A percentile compares a stretch with the other conserved stretches of the same genome.
Evolutionary conservation across 2,329 filamentous ascomycete genomes (phyloP).

Genomic region (Botrytis hyacinthi): DNA sequence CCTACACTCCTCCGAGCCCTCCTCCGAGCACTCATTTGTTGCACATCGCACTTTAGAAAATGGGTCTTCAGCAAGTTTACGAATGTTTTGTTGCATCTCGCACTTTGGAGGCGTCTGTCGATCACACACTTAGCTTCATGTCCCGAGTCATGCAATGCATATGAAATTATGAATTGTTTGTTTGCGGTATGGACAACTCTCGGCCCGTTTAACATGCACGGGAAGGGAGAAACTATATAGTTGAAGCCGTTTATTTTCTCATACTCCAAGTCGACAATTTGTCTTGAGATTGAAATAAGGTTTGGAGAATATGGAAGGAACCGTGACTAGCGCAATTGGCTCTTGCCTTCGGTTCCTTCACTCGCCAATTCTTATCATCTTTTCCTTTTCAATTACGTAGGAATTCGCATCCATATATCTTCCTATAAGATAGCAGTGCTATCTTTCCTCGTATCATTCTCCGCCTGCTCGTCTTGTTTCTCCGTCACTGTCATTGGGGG

Average conservation of each 20-base stretch:
- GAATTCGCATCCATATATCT: background rate
- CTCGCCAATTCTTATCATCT: background rate
- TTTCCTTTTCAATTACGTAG: background rate
- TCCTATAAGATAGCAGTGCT: background rate
- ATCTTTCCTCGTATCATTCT: background rate
- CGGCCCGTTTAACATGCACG: background rate
- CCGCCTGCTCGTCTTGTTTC: background rate
- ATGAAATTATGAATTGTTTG: background rate
- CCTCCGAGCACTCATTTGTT: background rate
- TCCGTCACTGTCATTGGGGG: background rate
- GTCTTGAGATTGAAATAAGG: background rate
- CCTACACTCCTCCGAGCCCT: background rate
- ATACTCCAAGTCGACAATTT: background rate
- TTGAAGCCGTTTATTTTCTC: background rate
- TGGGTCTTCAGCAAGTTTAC: background rate
- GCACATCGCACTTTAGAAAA: background rate
- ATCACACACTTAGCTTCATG: conserved; percentile 2
- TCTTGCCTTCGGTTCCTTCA: background rate
- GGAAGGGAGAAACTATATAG: background rate
- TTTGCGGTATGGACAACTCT: background rate
- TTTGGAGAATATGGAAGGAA: background rate
- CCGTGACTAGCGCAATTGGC: background rate
- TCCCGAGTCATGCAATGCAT: background rate
- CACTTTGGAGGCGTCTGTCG: background rate
- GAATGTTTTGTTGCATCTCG: background rate